Base-by-base conservation (phyloP, 352 stramenopile genomes). In the Pythium diclinum region DNA sequence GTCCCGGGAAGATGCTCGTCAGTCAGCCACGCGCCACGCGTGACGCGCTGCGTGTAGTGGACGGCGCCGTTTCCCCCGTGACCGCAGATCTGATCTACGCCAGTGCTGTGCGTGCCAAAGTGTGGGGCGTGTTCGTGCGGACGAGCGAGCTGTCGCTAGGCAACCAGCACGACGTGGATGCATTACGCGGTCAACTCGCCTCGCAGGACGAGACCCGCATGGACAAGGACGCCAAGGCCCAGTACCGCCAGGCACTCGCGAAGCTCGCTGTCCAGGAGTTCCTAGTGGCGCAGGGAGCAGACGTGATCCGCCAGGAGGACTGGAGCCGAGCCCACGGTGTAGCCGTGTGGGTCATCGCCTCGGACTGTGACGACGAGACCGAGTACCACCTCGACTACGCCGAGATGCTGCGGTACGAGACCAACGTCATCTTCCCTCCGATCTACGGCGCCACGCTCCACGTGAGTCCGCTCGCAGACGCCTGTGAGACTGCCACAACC, bases 371-470 rank as follows among this genome's bases (percentile, higher is more conserved):
- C 38, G 79, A 87, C 69, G 75, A 85, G 69, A 85, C 81, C 23
- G 76, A 85, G 59, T 90, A 90, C 46, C 81, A 90, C 59, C 68
- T 90, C 30, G 81, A 90, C 69, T 90, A 90, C 58, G 81, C 81
- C 13, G 81, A 90, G 64, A 79, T 83, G 68, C 77, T 90, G 47
- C 76, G 81, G 47, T 90, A 73, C 64, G 78, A 90, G 72, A 87
- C 81, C n/a, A 90, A 90, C 56, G 74, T 88, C 4, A 72, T 86
- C 8, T 75, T 89, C 34, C 80, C 79, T 8, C 81, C 83, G 3
- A 77, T 91, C 54, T 92, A 91, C 69, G 81, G 83, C 36, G 81
- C 81, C 32, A 92, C 83, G 47, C 65, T 92, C 38, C 83, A 92
- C 56, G 82, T 91, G 51, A 92, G 79, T 69, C 79, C 73, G 13